phyloP scores from a whole-genome alignment of 139 green algal genomes.

The Chlorella sp. region DNA sequence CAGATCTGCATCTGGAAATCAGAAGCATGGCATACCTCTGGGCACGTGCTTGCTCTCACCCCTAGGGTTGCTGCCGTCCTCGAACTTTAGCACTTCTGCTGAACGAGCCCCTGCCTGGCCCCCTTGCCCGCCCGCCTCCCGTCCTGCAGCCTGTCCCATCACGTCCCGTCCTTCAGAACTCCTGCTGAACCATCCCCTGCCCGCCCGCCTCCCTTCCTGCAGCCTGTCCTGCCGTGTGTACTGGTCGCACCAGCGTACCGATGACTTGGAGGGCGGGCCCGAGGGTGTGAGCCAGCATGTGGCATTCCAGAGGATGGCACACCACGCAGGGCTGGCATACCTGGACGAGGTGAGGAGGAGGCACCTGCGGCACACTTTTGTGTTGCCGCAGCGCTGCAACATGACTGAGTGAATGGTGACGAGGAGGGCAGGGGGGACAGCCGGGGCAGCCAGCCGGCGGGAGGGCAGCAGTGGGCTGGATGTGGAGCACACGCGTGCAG shows the following conservation, averaged over 20 bases:
- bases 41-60: not conserved
- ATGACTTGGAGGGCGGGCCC: not conserved
- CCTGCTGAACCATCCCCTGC: not conserved
- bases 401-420: too few species aligned
- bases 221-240: constrained; percentile 36
- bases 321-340: constrained; percentile 43
- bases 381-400: too few species aligned
- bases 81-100: not conserved
- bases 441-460: too few species aligned
- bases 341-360: constrained; percentile 38
- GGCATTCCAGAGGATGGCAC: constrained; percentile 53
- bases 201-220: not conserved
- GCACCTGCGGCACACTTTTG: too few species aligned
- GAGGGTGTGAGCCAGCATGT: constrained; percentile 28
- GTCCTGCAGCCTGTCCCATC: constrained; percentile 9
- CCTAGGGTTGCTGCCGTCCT: not conserved
- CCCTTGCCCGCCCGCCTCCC: not conserved
- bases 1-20: not conserved
- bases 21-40: not conserved
- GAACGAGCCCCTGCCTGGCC: not conserved
- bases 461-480: too few species aligned
- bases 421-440: too few species aligned
- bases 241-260: constrained; percentile 33
- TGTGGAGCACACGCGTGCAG: too few species aligned
- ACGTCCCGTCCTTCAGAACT: too few species aligned